Conservation (phyloP, 2,329 filamentous ascomycete species). For the Apiospora pterosperma region DNA sequence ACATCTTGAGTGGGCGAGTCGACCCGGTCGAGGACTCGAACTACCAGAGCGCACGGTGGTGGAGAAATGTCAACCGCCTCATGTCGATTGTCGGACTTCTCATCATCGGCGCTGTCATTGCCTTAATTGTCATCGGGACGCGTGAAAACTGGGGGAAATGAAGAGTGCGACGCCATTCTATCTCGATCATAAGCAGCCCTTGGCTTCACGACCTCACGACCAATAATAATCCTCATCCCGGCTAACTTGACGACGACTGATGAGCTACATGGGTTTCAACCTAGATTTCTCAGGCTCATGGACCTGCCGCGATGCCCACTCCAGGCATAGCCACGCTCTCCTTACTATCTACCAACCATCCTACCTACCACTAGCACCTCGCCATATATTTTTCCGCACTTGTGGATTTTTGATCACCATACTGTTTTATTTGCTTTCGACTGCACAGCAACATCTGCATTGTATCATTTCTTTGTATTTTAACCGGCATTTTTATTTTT, state of each 20-base stretch:
- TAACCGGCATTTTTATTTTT: neutral
- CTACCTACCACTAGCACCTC: neutral
- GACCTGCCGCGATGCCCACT: neutral
- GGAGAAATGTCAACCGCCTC: conserved; percentile 55
- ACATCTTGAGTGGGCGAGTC: conserved; percentile 28
- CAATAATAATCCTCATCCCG: neutral
- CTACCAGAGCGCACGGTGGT: conserved; percentile 55
- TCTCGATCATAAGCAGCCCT: neutral
- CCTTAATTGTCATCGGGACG: conserved; percentile 50
- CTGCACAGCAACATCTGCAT: neutral
- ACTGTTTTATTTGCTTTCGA: neutral
- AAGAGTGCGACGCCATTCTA: conserved; percentile 2
- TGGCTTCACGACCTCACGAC: neutral
- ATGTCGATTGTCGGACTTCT: conserved; percentile 56
- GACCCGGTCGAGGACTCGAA: conserved; percentile 39
- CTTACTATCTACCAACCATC: neutral
- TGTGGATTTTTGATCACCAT: neutral
- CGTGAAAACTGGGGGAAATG: conserved; percentile 42
- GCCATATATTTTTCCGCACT: neutral
- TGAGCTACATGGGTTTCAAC: neutral
- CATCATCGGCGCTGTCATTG: conserved; percentile 48
- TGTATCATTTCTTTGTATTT: neutral
- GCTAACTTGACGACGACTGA: neutral
- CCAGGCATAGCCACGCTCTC: neutral
- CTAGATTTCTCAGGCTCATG: neutral